Conservation (phyloP, 2,329 filamentous ascomycete species). For the Pseudocercospora pini-densiflorae region DNA sequence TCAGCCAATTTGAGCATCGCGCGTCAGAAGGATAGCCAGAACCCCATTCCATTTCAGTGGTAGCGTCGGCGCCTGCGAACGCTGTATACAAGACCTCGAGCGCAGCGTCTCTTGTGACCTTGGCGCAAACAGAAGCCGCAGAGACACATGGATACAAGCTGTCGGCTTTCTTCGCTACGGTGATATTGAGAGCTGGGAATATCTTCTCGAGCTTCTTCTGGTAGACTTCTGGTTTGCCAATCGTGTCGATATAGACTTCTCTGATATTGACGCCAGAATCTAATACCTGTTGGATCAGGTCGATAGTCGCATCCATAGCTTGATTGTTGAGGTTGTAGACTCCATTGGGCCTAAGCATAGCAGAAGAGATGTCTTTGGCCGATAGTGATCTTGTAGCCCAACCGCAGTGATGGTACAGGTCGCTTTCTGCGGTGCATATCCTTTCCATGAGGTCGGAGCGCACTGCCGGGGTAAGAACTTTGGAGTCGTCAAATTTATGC, state of each 20-base stretch:
- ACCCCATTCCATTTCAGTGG: slow-evolving; percentile 65
- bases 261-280: slow-evolving; percentile 77
- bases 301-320: slow-evolving; percentile 88
- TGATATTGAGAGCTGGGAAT: slow-evolving; percentile 70
- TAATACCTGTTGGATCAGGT: slow-evolving; percentile 77
- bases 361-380: slow-evolving; percentile 78
- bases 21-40: slow-evolving; percentile 92
- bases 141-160: slow-evolving; percentile 90
- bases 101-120: slow-evolving; percentile 91
- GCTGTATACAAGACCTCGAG: slow-evolving; percentile 76
- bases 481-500: slow-evolving; percentile 94
- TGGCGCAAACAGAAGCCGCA: slow-evolving; percentile 91
- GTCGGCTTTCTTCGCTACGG: slow-evolving; percentile 76
- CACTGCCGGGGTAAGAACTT: slow-evolving; percentile 81
- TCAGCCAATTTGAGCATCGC: slow-evolving; percentile 80
- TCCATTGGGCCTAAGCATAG: slow-evolving; percentile 69
- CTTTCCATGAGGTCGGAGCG: slow-evolving; percentile 73
- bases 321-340: slow-evolving; percentile 94
- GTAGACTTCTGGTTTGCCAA: slow-evolving; percentile 81
- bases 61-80: slow-evolving; percentile 45
- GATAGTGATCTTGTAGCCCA: slow-evolving; percentile 85
- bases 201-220: slow-evolving; percentile 81
- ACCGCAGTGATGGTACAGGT: slow-evolving; percentile 69
- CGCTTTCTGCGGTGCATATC: slow-evolving; percentile 68
- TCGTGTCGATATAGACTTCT: slow-evolving; percentile 94